Evolutionary conservation across 768 basidiomycete species (phyloP), one percentile per base, ranked within the genome.

Genomic region (Leccinum pellstonianum): DNA sequence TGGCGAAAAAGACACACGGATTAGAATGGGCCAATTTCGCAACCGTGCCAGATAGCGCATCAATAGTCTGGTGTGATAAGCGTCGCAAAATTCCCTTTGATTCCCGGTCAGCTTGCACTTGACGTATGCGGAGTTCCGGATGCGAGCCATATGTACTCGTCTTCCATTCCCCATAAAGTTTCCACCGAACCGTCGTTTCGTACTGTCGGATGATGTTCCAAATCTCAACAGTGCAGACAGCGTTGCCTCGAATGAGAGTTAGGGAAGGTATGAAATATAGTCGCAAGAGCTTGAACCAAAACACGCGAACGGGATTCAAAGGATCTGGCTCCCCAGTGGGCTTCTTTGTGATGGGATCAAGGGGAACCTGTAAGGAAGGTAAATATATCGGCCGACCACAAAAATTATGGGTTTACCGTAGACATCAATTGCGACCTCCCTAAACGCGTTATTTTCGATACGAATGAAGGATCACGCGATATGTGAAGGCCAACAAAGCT

Each of bases 141-240:
- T 94, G 86, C 15, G 84, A 85, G 61, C 81, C 81, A 73, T 94
- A 93, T 21, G 77, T 81, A 50, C 77, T 77, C 38, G 84, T 79
- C 73, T 89, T 90, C 97, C 97, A 98, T 77, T 98, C 95, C 46
- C 95, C 97, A 68, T 99, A 99, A 33, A 99, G 79, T 51, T 81
- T 83, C 89, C 94, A 99, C 9, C 97, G 91, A 23, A 83, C 77
- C 6, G 87, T 84, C 55, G 86, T 87, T 57, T 91, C 87, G 70
- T 88, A 92, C 62, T 86, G 83, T 43, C 86, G 81, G 52, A 98
- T 83, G 54, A 98, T 86, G 59, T 87, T 86, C 97, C 97, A 99
- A 8, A 98, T 81, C 67, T 98, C 95, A 49, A 90, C 88, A 27
- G 93, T 91, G 72, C 89, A 92, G 23, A 93, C 89, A 7, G 93